These are phyloP conservation scores for Pontederia crassipes DNA, from an alignment of 176 grass and related monocot genomes.

Conservation along the genomic window DNA sequence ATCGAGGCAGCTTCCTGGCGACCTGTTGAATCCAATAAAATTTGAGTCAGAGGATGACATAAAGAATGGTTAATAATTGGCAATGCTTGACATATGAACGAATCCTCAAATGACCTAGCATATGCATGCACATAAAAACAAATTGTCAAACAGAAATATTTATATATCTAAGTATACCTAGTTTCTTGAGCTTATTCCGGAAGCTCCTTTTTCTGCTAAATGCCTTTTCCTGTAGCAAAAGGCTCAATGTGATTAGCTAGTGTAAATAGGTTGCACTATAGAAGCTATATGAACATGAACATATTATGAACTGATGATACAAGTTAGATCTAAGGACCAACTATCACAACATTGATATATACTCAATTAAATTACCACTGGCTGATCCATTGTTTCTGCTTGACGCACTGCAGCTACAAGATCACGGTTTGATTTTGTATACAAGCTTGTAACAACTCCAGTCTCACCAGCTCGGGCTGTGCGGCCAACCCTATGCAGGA, in stretches of 20 bases:
- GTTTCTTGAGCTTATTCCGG: slow-evolving; percentile 87
- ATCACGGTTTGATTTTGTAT: slow-evolving; percentile 53
- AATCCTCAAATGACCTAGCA: not conserved
- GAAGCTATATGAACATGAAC: not conserved
- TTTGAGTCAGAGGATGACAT: not conserved
- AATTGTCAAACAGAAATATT: no score
- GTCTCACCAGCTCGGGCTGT: slow-evolving; percentile 79
- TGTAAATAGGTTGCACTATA: not conserved
- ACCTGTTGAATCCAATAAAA: slow-evolving; percentile 15
- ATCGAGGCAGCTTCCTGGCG: not conserved
- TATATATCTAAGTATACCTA: slow-evolving; percentile 17
- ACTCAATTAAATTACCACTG: slow-evolving; percentile 45
- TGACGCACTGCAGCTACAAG: slow-evolving; percentile 69
- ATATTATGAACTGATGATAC: no score
- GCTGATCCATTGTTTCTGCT: slow-evolving; percentile 54
- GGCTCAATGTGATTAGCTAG: not conserved
- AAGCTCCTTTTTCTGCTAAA: slow-evolving; percentile 99
- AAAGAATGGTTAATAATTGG: not conserved
- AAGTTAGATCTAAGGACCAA: no score
- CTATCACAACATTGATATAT: no score
- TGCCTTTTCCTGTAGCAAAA: slow-evolving; percentile 47
- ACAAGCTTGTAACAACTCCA: slow-evolving; percentile 86
- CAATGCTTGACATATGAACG: not conserved
- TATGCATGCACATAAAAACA: no score
- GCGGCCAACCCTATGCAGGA: slow-evolving; percentile 89